These are phyloP conservation scores for Seiridium cupressi DNA, from an alignment of 2,329 filamentous ascomycete genomes.

Conservation along the genomic window DNA sequence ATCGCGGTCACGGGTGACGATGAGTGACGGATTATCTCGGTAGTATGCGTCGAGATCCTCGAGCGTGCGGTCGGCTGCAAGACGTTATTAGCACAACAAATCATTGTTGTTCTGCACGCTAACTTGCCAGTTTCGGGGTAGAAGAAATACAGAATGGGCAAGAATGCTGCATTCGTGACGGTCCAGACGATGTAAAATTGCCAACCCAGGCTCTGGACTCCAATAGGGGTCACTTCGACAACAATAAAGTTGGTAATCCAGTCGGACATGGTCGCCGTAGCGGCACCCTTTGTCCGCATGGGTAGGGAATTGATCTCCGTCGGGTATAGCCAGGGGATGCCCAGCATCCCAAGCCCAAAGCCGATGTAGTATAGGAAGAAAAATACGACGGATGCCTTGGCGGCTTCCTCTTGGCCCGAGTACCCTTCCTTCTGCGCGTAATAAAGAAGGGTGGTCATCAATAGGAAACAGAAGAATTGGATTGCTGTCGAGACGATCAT, in stretches of 20 bases:
- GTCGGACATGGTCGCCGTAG: constrained; percentile 32
- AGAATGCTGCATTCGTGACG: constrained; percentile 38
- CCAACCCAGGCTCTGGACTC: constrained; percentile 40
- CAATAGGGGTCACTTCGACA: constrained; percentile 27
- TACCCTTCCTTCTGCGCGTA: constrained; percentile 18
- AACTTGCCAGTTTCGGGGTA: constrained; percentile 35
- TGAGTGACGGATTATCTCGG: background rate
- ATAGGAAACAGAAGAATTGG: constrained; percentile 25
- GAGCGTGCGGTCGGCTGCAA: constrained; percentile 21
- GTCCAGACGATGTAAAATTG: constrained; percentile 51
- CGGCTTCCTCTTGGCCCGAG: constrained; percentile 16
- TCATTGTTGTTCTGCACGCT: background rate
- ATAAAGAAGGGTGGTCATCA: constrained; percentile 24
- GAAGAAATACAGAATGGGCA: constrained; percentile 43
- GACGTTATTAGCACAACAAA: background rate
- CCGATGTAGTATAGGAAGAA: constrained; percentile 29
- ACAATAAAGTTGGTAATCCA: constrained; percentile 33
- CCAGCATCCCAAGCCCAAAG: constrained; percentile 30
- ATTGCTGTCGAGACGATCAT: constrained; percentile 27
- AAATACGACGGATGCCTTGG: constrained; percentile 26
- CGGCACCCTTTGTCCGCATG: constrained; percentile 37
- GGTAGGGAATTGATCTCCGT: constrained; percentile 39
- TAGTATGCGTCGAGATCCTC: constrained; percentile 11
- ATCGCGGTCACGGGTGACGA: background rate
- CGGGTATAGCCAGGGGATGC: constrained; percentile 39